Evolutionary conservation across 1,139 yeast species (phyloP), one percentile per base, ranked within the genome.

Genomic region (Groenewaldozyma auringiensis): DNA sequence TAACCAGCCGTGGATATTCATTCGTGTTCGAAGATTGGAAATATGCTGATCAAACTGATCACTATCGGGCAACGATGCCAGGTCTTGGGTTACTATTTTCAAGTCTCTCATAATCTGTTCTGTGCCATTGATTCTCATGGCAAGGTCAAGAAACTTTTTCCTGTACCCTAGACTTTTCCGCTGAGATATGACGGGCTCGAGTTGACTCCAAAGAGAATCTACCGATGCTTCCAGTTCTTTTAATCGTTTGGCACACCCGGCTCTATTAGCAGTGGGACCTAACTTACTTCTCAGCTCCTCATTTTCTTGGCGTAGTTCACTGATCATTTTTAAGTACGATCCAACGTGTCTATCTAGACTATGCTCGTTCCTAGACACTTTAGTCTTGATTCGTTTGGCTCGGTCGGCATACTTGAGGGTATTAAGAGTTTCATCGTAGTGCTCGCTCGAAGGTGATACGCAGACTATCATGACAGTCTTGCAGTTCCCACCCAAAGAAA

Each of bases 351-450:
- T 72, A 60, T 83, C 87, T 48, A 88, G 71, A 50, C 80, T 83
- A 50, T 81, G 89, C 53, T 62, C 63, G 48, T 62, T 79, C 49
- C 76, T 77, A 49, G 75, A 76, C 4, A 86, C 95, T 47, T 72
- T 75, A 53, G 88, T 75, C 9, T 79, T 74, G 44, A 88, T 80
- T 61, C 88, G 88, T 59, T 88, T 89, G 1, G 97, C 97, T 50
- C 96, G 71, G 0, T 95, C 87, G 0, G 96, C 97, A 68, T 89
- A 92, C 47, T 97, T 68, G 32, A 92, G 70, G 0, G 97, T 89
- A 58, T 87, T 87, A 43, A 82, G 72, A 0, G 97, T 87, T 60
- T 92, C 97, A 0, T 86, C 75, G 14, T 76, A 69, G 2, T 82
- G 75, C 17, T 71, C 71, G 2, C 82, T 78, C 51, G 84, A 69